Conservation (phyloP, 257 asterid genomes). For the Voacanga thouarsii region DNA sequence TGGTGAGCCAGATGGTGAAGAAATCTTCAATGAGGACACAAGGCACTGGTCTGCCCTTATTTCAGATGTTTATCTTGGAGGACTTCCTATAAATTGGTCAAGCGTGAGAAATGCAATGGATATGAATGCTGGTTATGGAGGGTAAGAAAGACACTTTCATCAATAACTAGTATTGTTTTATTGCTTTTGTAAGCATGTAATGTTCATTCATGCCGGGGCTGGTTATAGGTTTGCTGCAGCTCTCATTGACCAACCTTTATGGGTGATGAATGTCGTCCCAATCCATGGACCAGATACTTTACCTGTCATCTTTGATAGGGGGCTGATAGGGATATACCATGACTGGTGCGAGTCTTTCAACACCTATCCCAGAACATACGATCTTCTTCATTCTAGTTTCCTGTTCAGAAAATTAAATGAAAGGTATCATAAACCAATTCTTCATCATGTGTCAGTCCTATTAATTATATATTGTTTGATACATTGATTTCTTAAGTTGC, state of each 20-base stretch:
- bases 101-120: constrained; percentile 82
- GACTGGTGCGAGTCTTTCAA: constrained; percentile 96
- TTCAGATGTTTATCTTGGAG: constrained; percentile 71
- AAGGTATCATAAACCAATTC: constrained; percentile 46
- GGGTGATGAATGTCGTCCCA: constrained; percentile 95
- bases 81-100: constrained; percentile 68
- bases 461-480: not conserved
- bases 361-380: constrained; percentile 88
- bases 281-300: constrained; percentile 67
- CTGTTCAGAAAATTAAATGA: constrained; percentile 62
- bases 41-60: constrained; percentile 86
- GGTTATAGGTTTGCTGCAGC: constrained; percentile 84
- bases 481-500: not conserved
- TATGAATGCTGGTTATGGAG: constrained; percentile 95
- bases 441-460: not conserved
- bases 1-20: constrained; percentile 47
- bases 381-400: constrained; percentile 87
- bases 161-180: not conserved
- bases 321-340: constrained; percentile 87
- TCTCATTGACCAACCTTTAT: constrained; percentile 50
- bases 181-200: not conserved
- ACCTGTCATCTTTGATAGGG: constrained; percentile 74
- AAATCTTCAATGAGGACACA: constrained; percentile 59
- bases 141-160: constrained; percentile 45
- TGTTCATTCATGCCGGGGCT: constrained; percentile 1